Conservation (phyloP, 2,329 filamentous ascomycete genomes). For the Parafenestella ontariensis region DNA sequence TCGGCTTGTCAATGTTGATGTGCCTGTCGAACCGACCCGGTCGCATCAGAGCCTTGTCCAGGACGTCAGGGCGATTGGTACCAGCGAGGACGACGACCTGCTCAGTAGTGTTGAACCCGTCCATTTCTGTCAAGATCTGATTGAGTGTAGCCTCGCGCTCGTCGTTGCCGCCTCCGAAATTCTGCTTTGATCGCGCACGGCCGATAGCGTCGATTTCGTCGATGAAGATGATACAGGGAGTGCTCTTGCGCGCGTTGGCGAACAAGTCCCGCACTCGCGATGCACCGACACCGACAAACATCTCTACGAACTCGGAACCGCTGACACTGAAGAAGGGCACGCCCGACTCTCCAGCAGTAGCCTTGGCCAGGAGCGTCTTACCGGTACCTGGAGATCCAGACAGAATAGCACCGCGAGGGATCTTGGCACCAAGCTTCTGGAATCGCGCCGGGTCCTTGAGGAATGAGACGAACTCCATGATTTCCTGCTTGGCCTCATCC, state of each 20-base stretch:
- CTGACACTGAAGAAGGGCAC: slow-evolving; percentile 99
- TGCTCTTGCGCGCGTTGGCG: slow-evolving; percentile 90
- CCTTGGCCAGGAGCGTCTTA: slow-evolving; percentile 97
- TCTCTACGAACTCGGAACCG: slow-evolving; percentile 98
- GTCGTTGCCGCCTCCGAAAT: slow-evolving; percentile 90
- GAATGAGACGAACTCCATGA: slow-evolving; percentile 99
- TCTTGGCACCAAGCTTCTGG: slow-evolving; percentile 94
- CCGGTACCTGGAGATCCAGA: slow-evolving; percentile 98
- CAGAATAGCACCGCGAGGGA: slow-evolving; percentile 93
- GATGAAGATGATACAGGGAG: slow-evolving; percentile 99
- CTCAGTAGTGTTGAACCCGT: slow-evolving; percentile 96
- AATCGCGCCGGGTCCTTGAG: slow-evolving; percentile 92
- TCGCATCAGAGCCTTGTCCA: slow-evolving; percentile 95
- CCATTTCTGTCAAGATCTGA: slow-evolving; percentile 99
- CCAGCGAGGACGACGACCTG: slow-evolving; percentile 96
- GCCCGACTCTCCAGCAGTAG: slow-evolving; percentile 93
- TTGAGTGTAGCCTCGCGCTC: slow-evolving; percentile 97
- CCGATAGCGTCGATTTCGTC: slow-evolving; percentile 99
- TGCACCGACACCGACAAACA: slow-evolving; percentile 98
- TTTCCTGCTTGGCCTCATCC: slow-evolving; percentile 97
- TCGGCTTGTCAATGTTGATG: slow-evolving; percentile 92
- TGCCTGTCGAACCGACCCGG: slow-evolving; percentile 97
- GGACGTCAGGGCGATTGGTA: slow-evolving; percentile 92
- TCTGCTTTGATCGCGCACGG: slow-evolving; percentile 82
- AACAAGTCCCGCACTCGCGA: slow-evolving; percentile 96